Evolutionary conservation across 1,139 yeast species (phyloP), one percentile per base, ranked within the genome.

Genomic region (Debaryomyces psychrophilus): DNA sequence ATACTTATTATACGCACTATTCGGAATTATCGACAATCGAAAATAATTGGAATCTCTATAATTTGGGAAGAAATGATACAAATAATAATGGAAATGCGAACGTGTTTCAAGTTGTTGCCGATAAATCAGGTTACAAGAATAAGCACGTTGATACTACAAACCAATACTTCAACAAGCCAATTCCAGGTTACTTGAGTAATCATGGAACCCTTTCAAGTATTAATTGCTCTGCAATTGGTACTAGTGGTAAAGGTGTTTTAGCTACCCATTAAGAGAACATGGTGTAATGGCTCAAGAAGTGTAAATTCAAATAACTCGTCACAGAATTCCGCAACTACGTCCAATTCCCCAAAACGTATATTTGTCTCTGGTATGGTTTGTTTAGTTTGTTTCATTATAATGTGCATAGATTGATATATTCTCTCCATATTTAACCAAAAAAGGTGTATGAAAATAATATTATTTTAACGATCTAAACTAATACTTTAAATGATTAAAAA

Each of bases 1-100:
- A 54, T 49, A 76, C 76, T 39, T 76, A 63, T 65, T 76, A 76
- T 61, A 69, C 75, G 57, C 81, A 76, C 58, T 76, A 76, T 66
- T 69, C 80, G 34, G 69, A 71, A 56, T 50, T 75, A 39, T 60
- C 81, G n/a, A 56, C 79, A 26, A 66, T 69, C 36, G 68, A 73
- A 61, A 77, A 73, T 44, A 76, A 76, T 68, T 76, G 73, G 76
- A 70, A 65, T 43, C 67, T 76, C 46, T 69, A 72, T 38, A 63
- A 71, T 49, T 66, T 76, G 48, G 81, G 81, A 44, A 72, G 81
- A 56, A 15, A 36, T 44, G 47, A 44, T 35, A 12, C 39, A 3
- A 40, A 40, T 29, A 31, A 18, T 2, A 29, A 34, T 27, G 44
- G 44, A 3, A 41, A 41, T 35, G 79, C 81, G 44, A 76, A 76